These are phyloP conservation scores for Tulasnella sp. DNA, from an alignment of 768 basidiomycete species.

Conservation along the genomic window DNA sequence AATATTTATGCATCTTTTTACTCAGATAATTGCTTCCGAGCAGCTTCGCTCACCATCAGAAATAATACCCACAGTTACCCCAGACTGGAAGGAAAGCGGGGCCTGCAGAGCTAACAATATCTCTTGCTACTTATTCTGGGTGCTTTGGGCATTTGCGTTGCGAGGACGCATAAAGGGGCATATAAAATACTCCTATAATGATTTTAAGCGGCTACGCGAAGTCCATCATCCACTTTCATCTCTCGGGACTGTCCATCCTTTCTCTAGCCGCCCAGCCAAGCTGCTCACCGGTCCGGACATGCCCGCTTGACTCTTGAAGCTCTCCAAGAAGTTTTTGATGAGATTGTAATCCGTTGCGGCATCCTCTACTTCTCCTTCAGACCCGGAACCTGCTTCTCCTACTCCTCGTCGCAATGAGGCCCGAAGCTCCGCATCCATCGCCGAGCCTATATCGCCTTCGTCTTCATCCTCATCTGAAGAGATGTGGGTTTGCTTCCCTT, in stretches of 20 bases:
- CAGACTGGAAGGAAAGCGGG: too few species aligned
- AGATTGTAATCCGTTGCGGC: slow-evolving; percentile 66
- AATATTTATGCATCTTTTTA: slow-evolving; percentile 7
- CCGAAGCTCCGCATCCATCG: slow-evolving; percentile 82
- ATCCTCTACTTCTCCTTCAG: slow-evolving; percentile 30
- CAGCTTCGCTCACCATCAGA: too few species aligned
- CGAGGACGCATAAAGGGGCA: too few species aligned
- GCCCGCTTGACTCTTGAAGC: slow-evolving; percentile 86
- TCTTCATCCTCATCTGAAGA: slow-evolving; percentile 42
- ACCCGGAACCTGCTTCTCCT: slow-evolving; percentile 35
- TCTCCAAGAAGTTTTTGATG: slow-evolving; percentile 95
- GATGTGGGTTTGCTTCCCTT: slow-evolving; percentile 34
- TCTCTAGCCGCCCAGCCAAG: slow-evolving; percentile 68
- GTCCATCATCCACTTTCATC: slow-evolving; percentile 33
- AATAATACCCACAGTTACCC: too few species aligned
- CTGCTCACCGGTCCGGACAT: slow-evolving; percentile 85
- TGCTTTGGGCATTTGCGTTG: too few species aligned
- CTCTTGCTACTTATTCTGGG: too few species aligned
- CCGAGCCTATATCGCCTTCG: slow-evolving; percentile 46
- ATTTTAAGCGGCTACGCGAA: too few species aligned
- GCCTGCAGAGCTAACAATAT: too few species aligned
- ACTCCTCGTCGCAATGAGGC: slow-evolving; percentile 43
- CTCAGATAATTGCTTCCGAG: too few species aligned
- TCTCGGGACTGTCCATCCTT: slow-evolving; percentile 58
- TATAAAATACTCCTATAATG: too few species aligned